A percentile compares a stretch with the other conserved stretches of the same genome.
Evolutionary conservation across 805 yeast genomes (phyloP).

Genomic region (Ogataea nitratoaversa): DNA sequence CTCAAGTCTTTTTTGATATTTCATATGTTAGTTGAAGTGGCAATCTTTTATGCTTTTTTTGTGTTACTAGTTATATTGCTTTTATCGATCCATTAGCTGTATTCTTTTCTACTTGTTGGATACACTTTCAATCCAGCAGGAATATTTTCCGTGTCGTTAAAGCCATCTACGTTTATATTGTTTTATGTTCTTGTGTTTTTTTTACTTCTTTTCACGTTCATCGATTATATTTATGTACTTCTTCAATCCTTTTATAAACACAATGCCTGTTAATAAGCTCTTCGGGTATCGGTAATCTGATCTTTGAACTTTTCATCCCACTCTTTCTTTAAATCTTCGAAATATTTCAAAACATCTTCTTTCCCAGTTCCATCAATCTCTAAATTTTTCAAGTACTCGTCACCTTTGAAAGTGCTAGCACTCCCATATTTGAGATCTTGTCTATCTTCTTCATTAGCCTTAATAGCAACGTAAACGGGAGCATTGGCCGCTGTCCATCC

Average conservation of each 20-base stretch:
- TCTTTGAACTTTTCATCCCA: constrained; percentile 76
- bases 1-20: too few species aligned
- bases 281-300: constrained; percentile 48
- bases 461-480: constrained; percentile 60
- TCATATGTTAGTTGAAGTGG: too few species aligned
- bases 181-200: background rate
- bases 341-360: constrained; percentile 60
- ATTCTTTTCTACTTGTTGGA: too few species aligned
- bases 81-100: too few species aligned
- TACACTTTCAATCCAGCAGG: too few species aligned
- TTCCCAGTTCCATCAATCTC: constrained; percentile 63
- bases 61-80: too few species aligned
- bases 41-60: too few species aligned
- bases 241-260: background rate
- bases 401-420: constrained; percentile 60
- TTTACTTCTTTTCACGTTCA: background rate
- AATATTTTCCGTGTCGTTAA: too few species aligned
- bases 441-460: constrained; percentile 42
- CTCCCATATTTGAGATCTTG: constrained; percentile 68
- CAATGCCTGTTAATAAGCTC: constrained; percentile 9
- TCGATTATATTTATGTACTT: too few species aligned
- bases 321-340: constrained; percentile 50
- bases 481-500: constrained; percentile 92
- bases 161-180: too few species aligned
- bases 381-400: constrained; percentile 52